Percentiles rank a stretch among this genome's conserved stretches.
Conservation (phyloP, 495 filamentous ascomycete genomes). For the Aspergillus nidulans region DNA sequence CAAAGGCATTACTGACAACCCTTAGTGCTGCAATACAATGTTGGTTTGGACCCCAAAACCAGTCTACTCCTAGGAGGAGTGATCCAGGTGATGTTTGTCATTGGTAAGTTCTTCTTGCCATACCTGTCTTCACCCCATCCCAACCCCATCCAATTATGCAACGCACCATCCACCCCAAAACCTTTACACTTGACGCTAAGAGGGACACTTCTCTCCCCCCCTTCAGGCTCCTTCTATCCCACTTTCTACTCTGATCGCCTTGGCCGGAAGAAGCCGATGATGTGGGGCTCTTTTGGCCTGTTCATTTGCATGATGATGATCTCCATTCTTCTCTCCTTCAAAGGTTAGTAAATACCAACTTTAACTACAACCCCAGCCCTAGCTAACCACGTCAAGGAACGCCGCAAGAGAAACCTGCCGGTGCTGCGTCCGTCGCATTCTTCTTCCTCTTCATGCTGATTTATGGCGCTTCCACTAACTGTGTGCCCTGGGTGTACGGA, state of each 20-base stretch:
- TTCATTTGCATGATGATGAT: slow-evolving; percentile 52
- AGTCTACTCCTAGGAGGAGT: slow-evolving; percentile 48
- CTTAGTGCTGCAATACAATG: slow-evolving; percentile 40
- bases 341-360: slow-evolving; percentile 20
- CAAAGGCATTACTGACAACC: slow-evolving; percentile 1
- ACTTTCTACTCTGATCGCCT: slow-evolving; percentile 42
- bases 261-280: slow-evolving; percentile 57
- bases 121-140: neutral
- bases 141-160: neutral
- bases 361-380: neutral
- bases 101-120: slow-evolving; percentile 19
- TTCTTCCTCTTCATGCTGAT: slow-evolving; percentile 51
- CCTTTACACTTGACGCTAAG: neutral
- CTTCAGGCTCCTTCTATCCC: slow-evolving; percentile 29
- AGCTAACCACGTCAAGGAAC: slow-evolving; percentile 13
- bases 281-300: slow-evolving; percentile 50
- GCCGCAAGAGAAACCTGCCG: slow-evolving; percentile 30
- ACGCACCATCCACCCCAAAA: neutral
- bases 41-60: slow-evolving; percentile 44
- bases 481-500: slow-evolving; percentile 46
- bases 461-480: slow-evolving; percentile 46
- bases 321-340: slow-evolving; percentile 44
- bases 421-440: slow-evolving; percentile 35
- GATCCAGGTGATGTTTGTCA: slow-evolving; percentile 37
- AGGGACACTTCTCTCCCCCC: neutral